Evolutionary conservation across 768 basidiomycete genomes (phyloP), one percentile per base, ranked within the genome.

Genomic region (Xerocomellus amylosporus): DNA sequence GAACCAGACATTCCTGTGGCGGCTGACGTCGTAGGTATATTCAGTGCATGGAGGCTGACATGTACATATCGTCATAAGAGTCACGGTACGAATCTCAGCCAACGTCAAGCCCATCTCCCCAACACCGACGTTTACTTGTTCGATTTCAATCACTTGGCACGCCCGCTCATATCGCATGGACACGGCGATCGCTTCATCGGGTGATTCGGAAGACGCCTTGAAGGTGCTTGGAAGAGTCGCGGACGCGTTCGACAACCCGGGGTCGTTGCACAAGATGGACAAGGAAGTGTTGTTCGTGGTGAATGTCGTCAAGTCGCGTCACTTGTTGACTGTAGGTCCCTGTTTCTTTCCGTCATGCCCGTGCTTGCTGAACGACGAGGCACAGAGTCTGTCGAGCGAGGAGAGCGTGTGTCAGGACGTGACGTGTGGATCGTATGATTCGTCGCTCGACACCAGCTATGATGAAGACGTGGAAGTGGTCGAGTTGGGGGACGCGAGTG

Each of bases 191-290:
- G 48, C 42, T 30, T 34, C 54, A 5, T 20, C 51, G 6, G 34
- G 28, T 4, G 34, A 54, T 12, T 15, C 46, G 0, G 58, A 58
- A 31, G 65, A 69, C 22, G 65, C 54, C 0, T 12, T 71, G 1
- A 56, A 57, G 47, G 55, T 69, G 33, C 63, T 69, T 2, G 67
- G 56, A 47, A 58, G 64, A 46, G 58, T 69, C 2, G 69, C 68
- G 19, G 69, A 69, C 20, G 68, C 68, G 30, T 69, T 71, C 38
- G 67, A 69, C 46, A 46, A 62, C 45, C 67, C 68, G 0, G 46
- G 46, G 1, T 43, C 62, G 8, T 31, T 52, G 34, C 53, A 56
- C 51, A 58, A 62, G 46, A 41, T 24, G 17, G 54, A 64, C 54
- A 69, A 58, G 56, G 63, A 58, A 0, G 41, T 60, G 13, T 41